Conservation (phyloP, 331 rosid genomes). For the Dryas integrifolia region DNA sequence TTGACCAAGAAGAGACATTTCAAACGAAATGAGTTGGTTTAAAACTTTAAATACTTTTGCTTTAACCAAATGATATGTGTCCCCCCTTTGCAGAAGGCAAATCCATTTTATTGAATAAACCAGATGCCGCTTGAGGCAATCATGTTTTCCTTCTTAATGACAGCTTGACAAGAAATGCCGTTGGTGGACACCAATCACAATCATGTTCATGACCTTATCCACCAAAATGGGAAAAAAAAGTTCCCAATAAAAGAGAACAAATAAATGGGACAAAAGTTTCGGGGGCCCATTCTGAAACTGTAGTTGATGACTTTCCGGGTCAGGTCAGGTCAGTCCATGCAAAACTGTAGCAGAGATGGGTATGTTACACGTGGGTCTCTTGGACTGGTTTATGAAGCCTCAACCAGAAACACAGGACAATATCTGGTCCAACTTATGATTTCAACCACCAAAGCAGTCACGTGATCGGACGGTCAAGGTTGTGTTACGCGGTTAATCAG, state of each 20-base stretch:
- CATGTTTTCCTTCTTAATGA: too few species aligned
- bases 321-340: too few species aligned
- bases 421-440: background rate
- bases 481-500: background rate
- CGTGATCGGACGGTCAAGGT: slow-evolving; percentile 21
- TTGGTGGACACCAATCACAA: background rate
- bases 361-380: background rate
- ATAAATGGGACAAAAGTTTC: background rate
- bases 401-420: background rate
- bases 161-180: background rate
- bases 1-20: background rate
- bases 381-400: background rate
- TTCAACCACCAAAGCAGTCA: background rate
- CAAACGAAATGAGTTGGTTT: background rate
- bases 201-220: background rate
- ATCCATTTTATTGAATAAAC: background rate
- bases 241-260: too few species aligned
- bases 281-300: background rate
- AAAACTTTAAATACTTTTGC: background rate
- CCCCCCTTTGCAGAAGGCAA: background rate
- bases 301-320: too few species aligned
- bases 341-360: too few species aligned
- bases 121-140: too few species aligned
- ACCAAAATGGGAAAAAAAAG: background rate
- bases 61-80: background rate